phyloP scores from a whole-genome alignment of 2,329 filamentous ascomycete species.

The Claviceps quebecensis region DNA sequence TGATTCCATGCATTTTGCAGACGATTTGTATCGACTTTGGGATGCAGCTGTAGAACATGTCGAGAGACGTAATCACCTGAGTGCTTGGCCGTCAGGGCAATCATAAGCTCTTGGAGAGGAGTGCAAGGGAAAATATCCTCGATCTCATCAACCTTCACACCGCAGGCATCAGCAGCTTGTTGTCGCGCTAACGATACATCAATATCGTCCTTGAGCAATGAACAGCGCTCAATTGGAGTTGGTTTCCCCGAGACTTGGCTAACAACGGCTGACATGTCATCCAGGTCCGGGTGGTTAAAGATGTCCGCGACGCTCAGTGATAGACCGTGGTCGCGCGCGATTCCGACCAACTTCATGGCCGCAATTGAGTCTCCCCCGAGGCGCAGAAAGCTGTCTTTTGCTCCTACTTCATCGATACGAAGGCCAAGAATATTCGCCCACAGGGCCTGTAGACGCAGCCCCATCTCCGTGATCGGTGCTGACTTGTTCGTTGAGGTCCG shows the following conservation, averaged over 20 bases:
- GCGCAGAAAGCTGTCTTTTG: conserved; percentile 31
- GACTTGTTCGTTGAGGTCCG: not conserved
- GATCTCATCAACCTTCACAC: conserved; percentile 11
- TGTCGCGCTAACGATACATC: not conserved
- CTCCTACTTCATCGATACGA: conserved; percentile 14
- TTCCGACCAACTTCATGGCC: conserved; percentile 26
- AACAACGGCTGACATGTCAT: not conserved
- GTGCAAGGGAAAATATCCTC: conserved; percentile 22
- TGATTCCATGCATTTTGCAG: conserved; percentile 9
- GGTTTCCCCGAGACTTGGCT: not conserved
- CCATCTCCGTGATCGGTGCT: not conserved
- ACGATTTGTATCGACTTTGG: conserved; percentile 3
- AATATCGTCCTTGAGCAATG: not conserved
- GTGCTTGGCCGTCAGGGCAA: conserved; percentile 7
- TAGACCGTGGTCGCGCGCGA: conserved; percentile 22
- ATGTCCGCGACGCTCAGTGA: conserved; percentile 27
- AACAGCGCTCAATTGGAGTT: not conserved
- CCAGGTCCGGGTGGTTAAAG: conserved; percentile 16
- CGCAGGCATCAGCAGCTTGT: conserved; percentile 2
- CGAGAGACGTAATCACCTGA: conserved; percentile 9
- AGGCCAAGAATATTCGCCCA: conserved; percentile 8
- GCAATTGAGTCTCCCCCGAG: conserved; percentile 32
- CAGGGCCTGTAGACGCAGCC: not conserved
- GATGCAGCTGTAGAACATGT: conserved; percentile 7
- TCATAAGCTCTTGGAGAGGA: conserved; percentile 33